Evolutionary conservation across 345 rosid species (phyloP).

Genomic region (Luvunga scandens): DNA sequence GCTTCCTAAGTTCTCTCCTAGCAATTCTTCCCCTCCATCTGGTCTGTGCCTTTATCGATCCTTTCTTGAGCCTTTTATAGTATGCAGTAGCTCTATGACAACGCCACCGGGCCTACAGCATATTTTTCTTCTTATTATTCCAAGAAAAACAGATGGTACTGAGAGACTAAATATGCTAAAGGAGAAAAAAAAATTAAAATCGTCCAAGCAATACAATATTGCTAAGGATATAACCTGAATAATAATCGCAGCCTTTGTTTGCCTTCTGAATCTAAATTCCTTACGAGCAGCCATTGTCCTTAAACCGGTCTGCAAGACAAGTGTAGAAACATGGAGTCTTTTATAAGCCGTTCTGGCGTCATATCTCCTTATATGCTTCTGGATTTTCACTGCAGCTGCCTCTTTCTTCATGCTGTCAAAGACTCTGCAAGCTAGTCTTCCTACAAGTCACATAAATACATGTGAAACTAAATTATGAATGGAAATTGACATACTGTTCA

Average conservation of each 20-base stretch:
- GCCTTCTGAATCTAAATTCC: constrained; percentile 55
- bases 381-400: constrained; percentile 71
- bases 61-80: constrained; percentile 62
- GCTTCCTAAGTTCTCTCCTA: constrained; percentile 63
- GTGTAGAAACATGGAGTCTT: constrained; percentile 47
- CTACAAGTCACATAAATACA: constrained; percentile 30
- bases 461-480: constrained; percentile 4
- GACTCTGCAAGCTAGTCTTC: constrained; percentile 60
- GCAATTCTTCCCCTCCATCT: constrained; percentile 81
- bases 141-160: background rate
- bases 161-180: background rate
- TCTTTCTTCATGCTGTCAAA: constrained; percentile 44
- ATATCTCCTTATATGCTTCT: constrained; percentile 54
- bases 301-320: constrained; percentile 59
- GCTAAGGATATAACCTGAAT: constrained; percentile 47
- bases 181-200: background rate
- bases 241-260: constrained; percentile 62
- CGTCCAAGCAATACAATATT: background rate
- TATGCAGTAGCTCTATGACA: constrained; percentile 51
- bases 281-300: constrained; percentile 69
- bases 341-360: constrained; percentile 52
- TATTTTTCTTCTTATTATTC: background rate
- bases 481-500: background rate
- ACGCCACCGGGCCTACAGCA: constrained; percentile 65
- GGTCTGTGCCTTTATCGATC: constrained; percentile 57